Percentiles rank a stretch among this genome's conserved stretches.
Evolutionary conservation across 1,284 basidiomycete species (phyloP).

Genomic region (Irpex lacteus): DNA sequence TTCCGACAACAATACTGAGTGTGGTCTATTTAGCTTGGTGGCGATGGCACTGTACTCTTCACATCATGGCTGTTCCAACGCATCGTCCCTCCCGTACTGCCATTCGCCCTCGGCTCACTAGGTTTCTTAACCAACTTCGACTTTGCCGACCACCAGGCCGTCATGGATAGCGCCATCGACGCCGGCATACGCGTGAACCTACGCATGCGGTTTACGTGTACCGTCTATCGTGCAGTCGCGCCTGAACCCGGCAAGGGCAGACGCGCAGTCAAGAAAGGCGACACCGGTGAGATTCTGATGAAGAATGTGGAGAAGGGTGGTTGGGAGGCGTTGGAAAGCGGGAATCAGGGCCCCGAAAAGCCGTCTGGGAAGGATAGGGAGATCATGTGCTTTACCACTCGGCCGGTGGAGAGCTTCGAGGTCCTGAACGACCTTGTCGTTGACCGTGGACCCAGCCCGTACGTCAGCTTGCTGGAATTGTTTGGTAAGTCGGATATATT

Average conservation of each 20-base stretch:
- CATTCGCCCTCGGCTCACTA: constrained; percentile 97
- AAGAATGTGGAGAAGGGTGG: constrained; percentile 83
- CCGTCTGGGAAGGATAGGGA: constrained; percentile 83
- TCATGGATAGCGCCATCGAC: constrained; percentile 90
- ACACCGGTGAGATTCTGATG: constrained; percentile 95
- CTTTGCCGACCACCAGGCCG: constrained; percentile 83
- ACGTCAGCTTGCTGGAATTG: constrained; percentile 93
- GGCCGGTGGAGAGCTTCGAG: constrained; percentile 96
- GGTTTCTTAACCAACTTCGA: constrained; percentile 99
- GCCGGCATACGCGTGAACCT: constrained; percentile 96
- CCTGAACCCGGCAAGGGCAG: constrained; percentile 61
- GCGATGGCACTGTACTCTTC: constrained; percentile 98
- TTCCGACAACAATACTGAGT: constrained; percentile 13
- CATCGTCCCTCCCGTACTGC: constrained; percentile 95
- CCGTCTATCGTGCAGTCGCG: constrained; percentile 88
- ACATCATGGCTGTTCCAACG: constrained; percentile 99
- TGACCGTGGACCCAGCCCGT: constrained; percentile 96
- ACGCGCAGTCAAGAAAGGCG: constrained; percentile 87
- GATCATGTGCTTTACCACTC: constrained; percentile 96
- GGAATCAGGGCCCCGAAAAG: constrained; percentile 45
- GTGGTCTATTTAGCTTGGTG: constrained; percentile 68
- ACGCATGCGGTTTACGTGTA: constrained; percentile 99
- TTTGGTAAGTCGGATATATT: constrained; percentile 66
- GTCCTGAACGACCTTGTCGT: constrained; percentile 98
- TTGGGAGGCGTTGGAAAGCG: constrained; percentile 92